Evolutionary conservation across 2,329 filamentous ascomycete genomes (phyloP).

Genomic region (Botryotinia convoluta): DNA sequence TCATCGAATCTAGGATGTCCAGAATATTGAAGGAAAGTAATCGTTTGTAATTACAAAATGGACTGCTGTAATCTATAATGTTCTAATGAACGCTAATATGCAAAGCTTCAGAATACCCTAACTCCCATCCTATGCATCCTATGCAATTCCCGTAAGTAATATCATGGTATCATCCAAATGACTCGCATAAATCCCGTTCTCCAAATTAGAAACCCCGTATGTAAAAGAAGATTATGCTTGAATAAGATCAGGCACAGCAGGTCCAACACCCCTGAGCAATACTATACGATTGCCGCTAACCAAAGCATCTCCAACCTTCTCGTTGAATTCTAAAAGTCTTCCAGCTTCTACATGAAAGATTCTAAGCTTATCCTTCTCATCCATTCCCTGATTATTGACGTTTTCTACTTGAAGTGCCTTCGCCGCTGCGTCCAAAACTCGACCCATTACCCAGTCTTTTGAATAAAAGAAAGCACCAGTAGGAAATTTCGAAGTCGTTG

Average conservation of each 20-base stretch:
- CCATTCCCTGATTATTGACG: conserved; percentile 72
- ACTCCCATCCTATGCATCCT: conserved; percentile 12
- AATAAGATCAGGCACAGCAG: conserved; percentile 70
- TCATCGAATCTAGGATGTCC: background rate
- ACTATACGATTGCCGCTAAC: conserved; percentile 88
- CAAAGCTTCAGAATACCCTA: background rate
- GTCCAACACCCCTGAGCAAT: conserved; percentile 78
- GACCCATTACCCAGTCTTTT: conserved; percentile 84
- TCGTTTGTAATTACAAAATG: background rate
- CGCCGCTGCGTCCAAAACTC: conserved; percentile 76
- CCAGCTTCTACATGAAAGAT: conserved; percentile 94
- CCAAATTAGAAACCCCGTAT: conserved; percentile 5
- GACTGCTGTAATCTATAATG: background rate
- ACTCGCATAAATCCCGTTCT: background rate
- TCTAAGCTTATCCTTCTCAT: conserved; percentile 75
- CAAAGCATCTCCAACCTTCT: conserved; percentile 73
- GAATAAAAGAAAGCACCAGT: conserved; percentile 79
- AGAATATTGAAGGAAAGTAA: background rate
- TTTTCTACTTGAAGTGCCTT: conserved; percentile 77
- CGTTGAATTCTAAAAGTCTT: conserved; percentile 78
- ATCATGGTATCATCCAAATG: conserved; percentile 19
- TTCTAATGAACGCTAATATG: background rate
- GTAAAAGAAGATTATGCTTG: conserved; percentile 39
- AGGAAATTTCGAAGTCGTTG: conserved; percentile 78
- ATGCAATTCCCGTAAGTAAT: conserved; percentile 4